Conservation (phyloP, 441 rosid genomes). For the Jatropha podagrica region DNA sequence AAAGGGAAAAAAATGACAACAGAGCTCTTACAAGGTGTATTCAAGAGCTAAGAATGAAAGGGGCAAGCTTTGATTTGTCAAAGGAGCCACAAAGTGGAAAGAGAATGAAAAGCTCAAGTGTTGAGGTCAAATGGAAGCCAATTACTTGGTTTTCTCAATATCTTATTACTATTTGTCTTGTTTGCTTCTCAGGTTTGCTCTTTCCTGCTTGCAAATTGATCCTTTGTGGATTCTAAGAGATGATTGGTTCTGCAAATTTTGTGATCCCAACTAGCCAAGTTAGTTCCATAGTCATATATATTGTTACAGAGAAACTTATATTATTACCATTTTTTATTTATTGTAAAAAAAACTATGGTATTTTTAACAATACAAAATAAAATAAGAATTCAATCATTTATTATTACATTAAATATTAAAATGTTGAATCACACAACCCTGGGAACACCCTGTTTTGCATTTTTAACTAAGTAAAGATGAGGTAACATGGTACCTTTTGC, state of each 20-base stretch:
- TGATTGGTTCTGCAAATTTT: neutral
- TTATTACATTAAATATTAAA: too few species aligned
- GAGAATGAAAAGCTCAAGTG: constrained; percentile 92
- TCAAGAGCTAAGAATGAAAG: constrained; percentile 92
- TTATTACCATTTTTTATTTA: too few species aligned
- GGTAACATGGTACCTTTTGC: neutral
- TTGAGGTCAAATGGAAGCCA: constrained; percentile 92
- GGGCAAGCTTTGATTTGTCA: constrained; percentile 76
- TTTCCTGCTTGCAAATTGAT: constrained; percentile 63
- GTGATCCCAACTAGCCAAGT: neutral
- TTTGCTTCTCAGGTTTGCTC: constrained; percentile 63
- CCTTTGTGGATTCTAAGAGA: constrained; percentile 50
- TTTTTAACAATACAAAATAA: too few species aligned
- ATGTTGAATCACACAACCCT: too few species aligned
- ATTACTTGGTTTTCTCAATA: constrained; percentile 76
- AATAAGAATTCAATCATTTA: too few species aligned
- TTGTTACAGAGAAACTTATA: too few species aligned
- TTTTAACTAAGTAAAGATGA: neutral
- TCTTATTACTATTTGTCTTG: constrained; percentile 54
- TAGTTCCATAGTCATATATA: neutral
- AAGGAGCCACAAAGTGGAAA: constrained; percentile 74
- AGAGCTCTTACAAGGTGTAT: constrained; percentile 69
- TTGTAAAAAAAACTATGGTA: too few species aligned
- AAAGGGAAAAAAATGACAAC: constrained; percentile 62
- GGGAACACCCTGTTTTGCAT: too few species aligned